Evolutionary conservation across 148 eudicot species (phyloP).

Genomic region (Salicornia ramosissima): DNA sequence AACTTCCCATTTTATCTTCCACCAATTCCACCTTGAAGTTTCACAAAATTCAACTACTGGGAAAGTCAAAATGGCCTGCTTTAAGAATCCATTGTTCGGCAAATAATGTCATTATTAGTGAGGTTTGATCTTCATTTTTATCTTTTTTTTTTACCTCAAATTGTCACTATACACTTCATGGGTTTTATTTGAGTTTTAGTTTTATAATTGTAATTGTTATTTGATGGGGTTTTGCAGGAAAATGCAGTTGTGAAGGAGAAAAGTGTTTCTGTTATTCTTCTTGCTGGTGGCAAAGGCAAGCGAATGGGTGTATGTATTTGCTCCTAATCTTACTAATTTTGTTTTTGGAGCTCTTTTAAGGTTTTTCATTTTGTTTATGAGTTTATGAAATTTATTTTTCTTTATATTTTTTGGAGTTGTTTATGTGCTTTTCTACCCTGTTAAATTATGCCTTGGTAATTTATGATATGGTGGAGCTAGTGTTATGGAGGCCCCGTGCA

Average conservation of each 20-base stretch:
- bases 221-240: conserved; percentile 30
- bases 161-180: not conserved
- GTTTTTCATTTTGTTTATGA: too few relatives aligned
- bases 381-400: too few relatives aligned
- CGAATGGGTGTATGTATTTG: conserved; percentile 82
- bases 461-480: too few relatives aligned
- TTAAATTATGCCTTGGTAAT: too few relatives aligned
- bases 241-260: conserved; percentile 56
- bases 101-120: conserved; percentile 1
- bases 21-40: conserved; percentile 6
- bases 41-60: not conserved
- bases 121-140: conserved; percentile 12
- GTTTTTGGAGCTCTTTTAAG: too few relatives aligned
- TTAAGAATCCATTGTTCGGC: conserved; percentile 16
- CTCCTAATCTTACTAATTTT: not conserved
- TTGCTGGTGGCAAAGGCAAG: conserved; percentile 93
- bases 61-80: conserved; percentile 2
- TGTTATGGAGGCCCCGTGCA: too few relatives aligned
- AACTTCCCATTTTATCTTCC: not conserved
- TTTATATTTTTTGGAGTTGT: too few relatives aligned
- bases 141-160: not conserved
- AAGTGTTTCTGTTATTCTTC: conserved; percentile 83
- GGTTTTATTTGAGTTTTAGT: not conserved
- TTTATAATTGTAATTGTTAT: not conserved
- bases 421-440: too few relatives aligned